Evolutionary conservation across 495 filamentous ascomycete genomes (phyloP), one percentile per base, ranked within the genome.

Genomic region (Xylaria acuta): DNA sequence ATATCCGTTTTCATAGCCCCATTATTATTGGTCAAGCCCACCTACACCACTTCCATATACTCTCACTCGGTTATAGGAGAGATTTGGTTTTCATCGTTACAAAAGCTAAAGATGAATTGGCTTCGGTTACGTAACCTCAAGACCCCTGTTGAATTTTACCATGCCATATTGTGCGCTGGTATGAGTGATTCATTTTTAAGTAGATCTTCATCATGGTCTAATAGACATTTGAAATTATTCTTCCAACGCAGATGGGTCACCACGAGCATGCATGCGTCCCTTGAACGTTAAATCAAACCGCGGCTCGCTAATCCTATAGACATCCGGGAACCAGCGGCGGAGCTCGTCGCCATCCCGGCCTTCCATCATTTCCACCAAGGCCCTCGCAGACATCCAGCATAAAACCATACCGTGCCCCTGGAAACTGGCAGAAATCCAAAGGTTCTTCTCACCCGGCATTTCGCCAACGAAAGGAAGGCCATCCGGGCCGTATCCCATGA

Each of bases 361-460:
- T 36, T 81, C 76, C 80, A 89, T 86, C 84, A 90, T 85, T 27
- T 80, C 77, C 30, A 84, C 84, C 72, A 91, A 72, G 0, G 85
- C 87, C 64, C 81, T 82, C 5, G 87, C 86, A 63, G 84, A 87
- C 81, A 87, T 84, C 80, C 87, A 86, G 58, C 86, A 89, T 43
- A 88, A 72, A 7, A 88, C 88, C 83, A 85, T 91, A 0, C 88
- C 89, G 77, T 90, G 86, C 1, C 88, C 89, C 74, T 90, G 86
- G 70, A 90, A 91, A 25, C 82, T 80, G 1, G 78, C 81, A 49
- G 79, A 80, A 14, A 87, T 78, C 88, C 88, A 90, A 32, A 89
- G 66, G 3, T 80, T 82, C 47, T 80, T 75, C 59, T 81, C 78
- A 0, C 75, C 78, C 1, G 79, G 82, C 65, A 88, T 75, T 75